A percentile compares a stretch with the other conserved stretches of the same genome.
These are phyloP conservation scores for Hamamelis virginiana DNA, from an alignment of 164 flowering plant genomes.

Conservation along the genomic window DNA sequence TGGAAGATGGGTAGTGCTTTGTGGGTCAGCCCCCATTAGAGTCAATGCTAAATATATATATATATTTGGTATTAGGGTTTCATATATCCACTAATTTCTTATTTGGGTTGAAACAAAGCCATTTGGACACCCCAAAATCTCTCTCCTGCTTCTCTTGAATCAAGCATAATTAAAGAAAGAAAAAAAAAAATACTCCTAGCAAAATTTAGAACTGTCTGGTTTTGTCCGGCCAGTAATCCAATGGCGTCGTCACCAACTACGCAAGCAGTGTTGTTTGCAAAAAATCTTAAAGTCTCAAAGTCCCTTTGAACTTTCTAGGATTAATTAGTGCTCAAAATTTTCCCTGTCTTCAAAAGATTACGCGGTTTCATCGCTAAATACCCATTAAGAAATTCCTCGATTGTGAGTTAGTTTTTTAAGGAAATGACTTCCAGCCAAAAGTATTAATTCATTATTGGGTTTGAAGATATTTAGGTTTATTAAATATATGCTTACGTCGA, in stretches of 20 bases:
- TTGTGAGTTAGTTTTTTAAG: too few relatives aligned
- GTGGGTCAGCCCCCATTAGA: background rate
- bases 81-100: background rate
- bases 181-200: too few relatives aligned
- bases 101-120: background rate
- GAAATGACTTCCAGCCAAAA: too few relatives aligned
- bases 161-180: background rate
- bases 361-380: background rate
- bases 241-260: slow-evolving; percentile 13
- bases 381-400: too few relatives aligned
- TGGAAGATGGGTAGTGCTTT: background rate
- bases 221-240: too few relatives aligned
- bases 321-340: background rate
- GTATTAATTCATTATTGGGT: background rate
- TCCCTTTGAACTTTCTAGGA: slow-evolving; percentile 10
- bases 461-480: background rate
- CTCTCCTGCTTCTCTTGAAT: background rate
- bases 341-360: background rate
- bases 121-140: background rate
- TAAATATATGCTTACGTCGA: too few relatives aligned
- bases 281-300: slow-evolving; percentile 8
- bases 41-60: background rate
- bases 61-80: slow-evolving; percentile 8
- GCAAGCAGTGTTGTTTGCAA: slow-evolving; percentile 17
- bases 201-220: too few relatives aligned